These are phyloP conservation scores for Cryptosporidium sp. DNA, from an alignment of 169 alveolate species.

Conservation along the genomic window DNA sequence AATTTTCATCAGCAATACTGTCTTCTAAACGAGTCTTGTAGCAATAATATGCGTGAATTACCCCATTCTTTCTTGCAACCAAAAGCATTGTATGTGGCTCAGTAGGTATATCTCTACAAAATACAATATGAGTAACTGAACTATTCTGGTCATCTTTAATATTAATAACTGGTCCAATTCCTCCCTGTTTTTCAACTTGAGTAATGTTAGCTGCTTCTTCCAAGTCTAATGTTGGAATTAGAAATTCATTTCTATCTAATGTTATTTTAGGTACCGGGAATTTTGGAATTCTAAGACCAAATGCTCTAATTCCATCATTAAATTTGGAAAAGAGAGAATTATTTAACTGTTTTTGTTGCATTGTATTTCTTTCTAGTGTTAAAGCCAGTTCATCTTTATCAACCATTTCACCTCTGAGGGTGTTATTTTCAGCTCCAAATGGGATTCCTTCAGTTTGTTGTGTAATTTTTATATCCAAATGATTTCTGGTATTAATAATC, in stretches of 20 bases:
- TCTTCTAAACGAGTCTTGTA: constrained; percentile 79
- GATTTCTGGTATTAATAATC: constrained; percentile 33
- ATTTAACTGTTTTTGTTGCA: constrained; percentile 9
- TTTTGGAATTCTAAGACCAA: constrained; percentile 47
- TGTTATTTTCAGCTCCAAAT: background rate
- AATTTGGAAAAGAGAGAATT: constrained; percentile 58
- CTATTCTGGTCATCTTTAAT: constrained; percentile 77
- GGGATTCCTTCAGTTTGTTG: background rate
- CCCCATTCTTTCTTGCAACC: constrained; percentile 88
- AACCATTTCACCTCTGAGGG: background rate
- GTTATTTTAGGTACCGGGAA: constrained; percentile 5
- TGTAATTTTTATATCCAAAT: background rate
- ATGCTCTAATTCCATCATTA: constrained; percentile 70
- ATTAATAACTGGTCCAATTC: constrained; percentile 68
- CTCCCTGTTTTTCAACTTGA: constrained; percentile 21
- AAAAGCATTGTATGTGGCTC: constrained; percentile 84
- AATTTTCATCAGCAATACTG: constrained; percentile 24
- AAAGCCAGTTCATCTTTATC: background rate
- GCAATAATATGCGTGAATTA: constrained; percentile 82
- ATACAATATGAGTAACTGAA: constrained; percentile 85
- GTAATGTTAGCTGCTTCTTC: constrained; percentile 16
- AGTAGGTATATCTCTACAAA: constrained; percentile 83
- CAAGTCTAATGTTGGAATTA: constrained; percentile 34
- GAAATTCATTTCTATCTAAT: constrained; percentile 17
- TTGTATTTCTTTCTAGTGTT: background rate